Percentiles rank a stretch among this genome's conserved stretches.
phyloP scores from a whole-genome alignment of 139 green algal species.

The Choricystis sp. region DNA sequence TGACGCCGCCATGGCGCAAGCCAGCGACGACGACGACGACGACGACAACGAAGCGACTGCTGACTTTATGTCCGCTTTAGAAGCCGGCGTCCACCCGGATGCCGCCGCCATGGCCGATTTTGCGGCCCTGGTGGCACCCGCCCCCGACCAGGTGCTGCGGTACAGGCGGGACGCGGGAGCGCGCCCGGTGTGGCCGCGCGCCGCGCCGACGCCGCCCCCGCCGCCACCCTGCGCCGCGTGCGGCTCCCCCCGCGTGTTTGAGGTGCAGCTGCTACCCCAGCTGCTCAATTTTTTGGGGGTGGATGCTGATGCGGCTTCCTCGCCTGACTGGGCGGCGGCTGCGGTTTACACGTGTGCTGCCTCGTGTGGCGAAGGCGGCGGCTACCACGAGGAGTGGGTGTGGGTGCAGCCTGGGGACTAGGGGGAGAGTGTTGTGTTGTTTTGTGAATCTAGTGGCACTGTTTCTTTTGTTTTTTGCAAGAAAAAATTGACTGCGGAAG shows the following conservation, averaged over 20 bases:
- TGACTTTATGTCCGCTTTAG: not conserved
- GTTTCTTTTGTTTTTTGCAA: too few species aligned
- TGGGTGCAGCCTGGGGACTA: slow-evolving; percentile 17
- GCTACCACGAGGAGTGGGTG: slow-evolving; percentile 25
- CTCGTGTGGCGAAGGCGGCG: slow-evolving; percentile 22
- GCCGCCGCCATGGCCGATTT: not conserved
- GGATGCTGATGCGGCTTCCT: slow-evolving; percentile 26
- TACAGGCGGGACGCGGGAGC: slow-evolving; percentile 56
- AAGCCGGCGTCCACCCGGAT: not conserved
- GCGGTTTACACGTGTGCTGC: slow-evolving; percentile 49
- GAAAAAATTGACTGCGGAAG: too few species aligned
- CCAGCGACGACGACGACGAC: not conserved
- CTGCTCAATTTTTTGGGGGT: slow-evolving; percentile 46
- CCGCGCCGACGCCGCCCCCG: slow-evolving; percentile 2
- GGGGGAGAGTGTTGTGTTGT: not conserved
- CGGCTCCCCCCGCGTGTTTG: slow-evolving; percentile 33
- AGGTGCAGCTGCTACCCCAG: slow-evolving; percentile 48
- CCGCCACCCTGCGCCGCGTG: slow-evolving; percentile 46
- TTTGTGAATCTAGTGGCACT: too few species aligned
- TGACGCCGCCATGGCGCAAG: slow-evolving; percentile 4
- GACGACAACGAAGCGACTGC: not conserved
- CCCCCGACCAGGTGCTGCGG: slow-evolving; percentile 37
- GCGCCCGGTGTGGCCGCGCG: slow-evolving; percentile 47
- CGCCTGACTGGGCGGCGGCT: slow-evolving; percentile 57
- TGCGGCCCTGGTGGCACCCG: slow-evolving; percentile 1